Conservation (phyloP, 495 filamentous ascomycete species). For the Cercophora scortea region DNA sequence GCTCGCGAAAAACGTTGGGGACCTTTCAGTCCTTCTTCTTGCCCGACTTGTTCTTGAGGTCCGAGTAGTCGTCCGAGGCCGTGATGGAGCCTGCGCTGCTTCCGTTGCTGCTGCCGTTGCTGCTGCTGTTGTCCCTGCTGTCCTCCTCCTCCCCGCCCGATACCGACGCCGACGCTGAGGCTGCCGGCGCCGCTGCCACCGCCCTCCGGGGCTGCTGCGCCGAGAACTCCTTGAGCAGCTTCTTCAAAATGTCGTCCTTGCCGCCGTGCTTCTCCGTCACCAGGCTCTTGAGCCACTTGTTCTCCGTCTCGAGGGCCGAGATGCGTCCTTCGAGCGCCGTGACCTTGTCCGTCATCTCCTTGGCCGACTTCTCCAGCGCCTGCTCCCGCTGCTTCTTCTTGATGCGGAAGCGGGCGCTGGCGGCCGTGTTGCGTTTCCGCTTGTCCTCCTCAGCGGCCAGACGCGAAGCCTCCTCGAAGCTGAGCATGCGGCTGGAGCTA, state of each 20-base stretch:
- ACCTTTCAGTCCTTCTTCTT: slow-evolving; percentile 9
- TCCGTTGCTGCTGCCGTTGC: slow-evolving; percentile 1
- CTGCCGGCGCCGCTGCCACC: not conserved
- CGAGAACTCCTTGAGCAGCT: slow-evolving; percentile 34
- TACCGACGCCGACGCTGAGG: too few relatives aligned
- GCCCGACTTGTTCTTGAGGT: not conserved
- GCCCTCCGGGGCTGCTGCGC: not conserved
- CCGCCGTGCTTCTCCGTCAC: slow-evolving; percentile 83
- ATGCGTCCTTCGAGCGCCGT: slow-evolving; percentile 70
- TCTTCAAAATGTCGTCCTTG: slow-evolving; percentile 39
- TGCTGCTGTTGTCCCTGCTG: slow-evolving; percentile 6
- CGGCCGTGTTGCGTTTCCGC: slow-evolving; percentile 90
- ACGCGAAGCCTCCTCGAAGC: slow-evolving; percentile 62
- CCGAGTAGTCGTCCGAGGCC: not conserved
- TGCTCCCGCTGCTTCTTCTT: slow-evolving; percentile 99
- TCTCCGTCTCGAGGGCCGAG: slow-evolving; percentile 84
- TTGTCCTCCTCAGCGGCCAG: slow-evolving; percentile 93
- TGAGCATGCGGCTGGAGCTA: slow-evolving; percentile 30
- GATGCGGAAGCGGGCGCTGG: slow-evolving; percentile 87
- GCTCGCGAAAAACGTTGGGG: not conserved
- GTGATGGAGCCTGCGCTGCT: not conserved
- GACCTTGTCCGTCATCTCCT: slow-evolving; percentile 86
- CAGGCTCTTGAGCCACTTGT: slow-evolving; percentile 91
- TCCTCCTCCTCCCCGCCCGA: not conserved
- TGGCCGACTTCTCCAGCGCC: slow-evolving; percentile 79